A percentile compares a stretch with the other conserved stretches of the same genome.
Conservation (phyloP, 2,329 filamentous ascomycete genomes). For the Xylaria sp. region DNA sequence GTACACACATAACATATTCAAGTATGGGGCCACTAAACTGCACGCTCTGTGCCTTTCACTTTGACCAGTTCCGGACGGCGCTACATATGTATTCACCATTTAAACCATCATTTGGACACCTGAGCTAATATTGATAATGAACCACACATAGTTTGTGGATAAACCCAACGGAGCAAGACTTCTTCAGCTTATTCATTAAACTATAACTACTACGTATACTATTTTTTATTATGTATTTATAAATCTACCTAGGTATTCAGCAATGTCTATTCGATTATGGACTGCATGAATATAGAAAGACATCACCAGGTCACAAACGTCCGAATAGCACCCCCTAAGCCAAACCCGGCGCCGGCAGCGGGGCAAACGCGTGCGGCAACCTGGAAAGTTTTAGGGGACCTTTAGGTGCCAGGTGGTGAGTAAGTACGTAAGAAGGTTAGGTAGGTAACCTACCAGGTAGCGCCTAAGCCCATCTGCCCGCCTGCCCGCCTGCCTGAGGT, state of each 20-base stretch:
- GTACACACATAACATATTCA: not conserved
- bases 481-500: too few relatives aligned
- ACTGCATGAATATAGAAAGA: conserved; percentile 15
- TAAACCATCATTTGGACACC: not conserved
- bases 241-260: too few relatives aligned
- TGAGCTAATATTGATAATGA: too few relatives aligned
- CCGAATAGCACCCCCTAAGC: conserved; percentile 14
- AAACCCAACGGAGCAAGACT: not conserved
- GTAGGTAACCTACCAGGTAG: too few relatives aligned
- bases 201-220: too few relatives aligned
- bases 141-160: not conserved
- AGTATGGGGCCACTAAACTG: conserved; percentile 1
- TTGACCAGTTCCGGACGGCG: not conserved
- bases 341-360: conserved; percentile 20
- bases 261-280: not conserved
- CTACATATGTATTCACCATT: not conserved
- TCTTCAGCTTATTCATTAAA: not conserved
- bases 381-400: conserved; percentile 4
- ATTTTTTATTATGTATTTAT: too few relatives aligned
- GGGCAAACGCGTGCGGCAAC: not conserved
- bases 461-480: not conserved
- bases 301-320: conserved; percentile 24
- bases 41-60: conserved; percentile 1
- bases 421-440: not conserved
- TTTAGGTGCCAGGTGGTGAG: not conserved